Evolutionary conservation across 1,139 yeast species (phyloP).

Genomic region (Taiozyma sp.): DNA sequence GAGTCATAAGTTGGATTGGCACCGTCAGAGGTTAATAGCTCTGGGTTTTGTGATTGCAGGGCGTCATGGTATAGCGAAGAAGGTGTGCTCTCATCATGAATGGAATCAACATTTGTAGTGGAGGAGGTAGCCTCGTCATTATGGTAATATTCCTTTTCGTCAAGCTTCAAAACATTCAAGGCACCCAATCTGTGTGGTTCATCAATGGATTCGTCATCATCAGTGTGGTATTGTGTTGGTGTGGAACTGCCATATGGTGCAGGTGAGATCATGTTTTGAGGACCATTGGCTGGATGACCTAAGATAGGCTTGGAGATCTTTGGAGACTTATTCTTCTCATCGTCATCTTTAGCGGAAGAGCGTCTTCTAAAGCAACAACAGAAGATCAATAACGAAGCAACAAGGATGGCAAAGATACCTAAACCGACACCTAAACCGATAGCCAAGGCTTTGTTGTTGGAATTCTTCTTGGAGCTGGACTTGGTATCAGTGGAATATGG

Average conservation of each 20-base stretch:
- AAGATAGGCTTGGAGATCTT: conserved; percentile 33
- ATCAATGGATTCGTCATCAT: conserved; percentile 27
- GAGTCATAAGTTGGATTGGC: conserved; percentile 5
- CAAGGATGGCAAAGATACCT: conserved; percentile 51
- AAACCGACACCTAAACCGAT: conserved; percentile 88
- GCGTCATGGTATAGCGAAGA: conserved; percentile 27
- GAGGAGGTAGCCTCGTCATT: conserved; percentile 30
- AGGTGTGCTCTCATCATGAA: conserved; percentile 20
- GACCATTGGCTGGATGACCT: conserved; percentile 38
- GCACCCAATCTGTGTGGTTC: conserved; percentile 43
- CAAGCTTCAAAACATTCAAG: conserved; percentile 48
- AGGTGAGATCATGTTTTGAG: conserved; percentile 33
- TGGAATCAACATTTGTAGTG: conserved; percentile 28
- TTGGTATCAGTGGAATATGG: conserved; percentile 9
- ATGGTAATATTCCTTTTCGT: conserved; percentile 32
- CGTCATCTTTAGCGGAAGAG: conserved; percentile 27
- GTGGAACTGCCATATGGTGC: conserved; percentile 21
- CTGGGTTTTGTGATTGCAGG: conserved; percentile 27
- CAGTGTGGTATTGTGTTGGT: conserved; percentile 30
- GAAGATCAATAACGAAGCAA: conserved; percentile 45
- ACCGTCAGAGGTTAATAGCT: conserved; percentile 19
- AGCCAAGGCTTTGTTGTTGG: conserved; percentile 51
- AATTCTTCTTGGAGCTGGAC: conserved; percentile 12
- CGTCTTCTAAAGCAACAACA: conserved; percentile 56
- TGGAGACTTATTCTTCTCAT: conserved; percentile 30